phyloP scores from a whole-genome alignment of 176 grass and related monocot species.

The Chloris gayana region DNA sequence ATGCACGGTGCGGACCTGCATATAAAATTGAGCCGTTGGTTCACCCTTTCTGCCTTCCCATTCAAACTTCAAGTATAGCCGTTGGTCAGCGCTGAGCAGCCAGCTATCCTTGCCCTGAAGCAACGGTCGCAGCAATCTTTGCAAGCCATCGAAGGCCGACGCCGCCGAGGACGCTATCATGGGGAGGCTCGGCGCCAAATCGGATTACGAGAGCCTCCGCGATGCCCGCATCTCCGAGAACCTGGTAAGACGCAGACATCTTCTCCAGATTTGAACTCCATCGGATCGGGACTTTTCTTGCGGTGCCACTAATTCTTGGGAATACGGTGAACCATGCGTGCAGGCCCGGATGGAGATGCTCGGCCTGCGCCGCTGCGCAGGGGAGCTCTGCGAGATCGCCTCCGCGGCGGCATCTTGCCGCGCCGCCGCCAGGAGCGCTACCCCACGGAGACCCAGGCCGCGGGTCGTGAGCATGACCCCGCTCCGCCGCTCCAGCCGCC shows the following conservation, averaged over 20 bases:
- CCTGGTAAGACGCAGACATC: slow-evolving; percentile 46
- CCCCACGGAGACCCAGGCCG: slow-evolving; percentile 34
- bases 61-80: slow-evolving; percentile 24
- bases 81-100: not conserved
- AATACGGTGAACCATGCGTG: not conserved
- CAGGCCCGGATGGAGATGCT: slow-evolving; percentile 80
- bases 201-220: slow-evolving; percentile 69
- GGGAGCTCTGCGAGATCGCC: slow-evolving; percentile 54
- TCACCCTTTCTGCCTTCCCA: not conserved
- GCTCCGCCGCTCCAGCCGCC: slow-evolving; percentile 66
- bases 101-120: not conserved
- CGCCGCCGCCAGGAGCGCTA: slow-evolving; percentile 29
- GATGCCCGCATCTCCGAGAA: slow-evolving; percentile 80
- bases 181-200: slow-evolving; percentile 48
- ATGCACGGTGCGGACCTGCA: not conserved
- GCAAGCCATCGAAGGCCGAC: not conserved
- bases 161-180: slow-evolving; percentile 16
- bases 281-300: not conserved
- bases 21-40: slow-evolving; percentile 5
- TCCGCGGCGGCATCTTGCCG: slow-evolving; percentile 42
- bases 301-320: slow-evolving; percentile 17
- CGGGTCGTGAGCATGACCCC: slow-evolving; percentile 58
- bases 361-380: slow-evolving; percentile 55
- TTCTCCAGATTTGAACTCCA: slow-evolving; percentile 9
- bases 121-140: not conserved